Percentiles rank a stretch among this genome's conserved stretches.
Evolutionary conservation across 169 alveolate species (phyloP).

Genomic region (Eimeria maxima): DNA sequence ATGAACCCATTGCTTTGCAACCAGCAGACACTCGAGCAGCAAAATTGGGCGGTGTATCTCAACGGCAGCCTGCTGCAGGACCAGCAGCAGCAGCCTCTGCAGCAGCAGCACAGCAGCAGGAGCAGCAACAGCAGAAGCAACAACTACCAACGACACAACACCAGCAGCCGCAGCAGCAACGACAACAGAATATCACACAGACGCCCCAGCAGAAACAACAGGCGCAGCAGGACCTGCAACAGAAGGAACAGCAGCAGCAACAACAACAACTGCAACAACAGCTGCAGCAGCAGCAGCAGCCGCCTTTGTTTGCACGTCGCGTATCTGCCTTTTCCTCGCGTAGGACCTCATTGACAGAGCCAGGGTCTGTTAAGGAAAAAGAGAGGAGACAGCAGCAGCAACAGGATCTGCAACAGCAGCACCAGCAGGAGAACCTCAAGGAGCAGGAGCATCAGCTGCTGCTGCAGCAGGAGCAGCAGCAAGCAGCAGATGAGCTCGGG

Average conservation of each 20-base stretch:
- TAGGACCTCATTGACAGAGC: background rate
- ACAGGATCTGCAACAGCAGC: conserved; percentile 35
- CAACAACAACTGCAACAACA: background rate
- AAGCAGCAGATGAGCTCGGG: conserved; percentile 31
- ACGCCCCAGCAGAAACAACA: background rate
- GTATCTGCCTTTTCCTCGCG: background rate
- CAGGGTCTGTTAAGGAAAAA: background rate
- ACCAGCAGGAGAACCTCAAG: conserved; percentile 15
- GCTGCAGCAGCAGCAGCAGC: conserved; percentile 23
- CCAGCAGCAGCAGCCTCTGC: conserved; percentile 18
- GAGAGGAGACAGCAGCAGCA: background rate
- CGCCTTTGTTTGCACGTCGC: background rate
- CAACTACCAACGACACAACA: conserved; percentile 1
- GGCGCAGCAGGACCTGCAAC: background rate
- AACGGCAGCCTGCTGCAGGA: background rate
- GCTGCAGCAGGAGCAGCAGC: conserved; percentile 46
- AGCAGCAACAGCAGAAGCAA: background rate
- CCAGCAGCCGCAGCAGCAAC: background rate
- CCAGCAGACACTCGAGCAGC: conserved; percentile 36
- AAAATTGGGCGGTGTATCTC: background rate
- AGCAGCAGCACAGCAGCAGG: background rate
- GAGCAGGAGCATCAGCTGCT: background rate
- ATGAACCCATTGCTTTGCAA: background rate
- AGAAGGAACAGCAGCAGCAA: conserved; percentile 44
- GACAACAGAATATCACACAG: background rate